Base-by-base conservation (phyloP, 495 filamentous ascomycete genomes). In the Astrocystis sublimbata region DNA sequence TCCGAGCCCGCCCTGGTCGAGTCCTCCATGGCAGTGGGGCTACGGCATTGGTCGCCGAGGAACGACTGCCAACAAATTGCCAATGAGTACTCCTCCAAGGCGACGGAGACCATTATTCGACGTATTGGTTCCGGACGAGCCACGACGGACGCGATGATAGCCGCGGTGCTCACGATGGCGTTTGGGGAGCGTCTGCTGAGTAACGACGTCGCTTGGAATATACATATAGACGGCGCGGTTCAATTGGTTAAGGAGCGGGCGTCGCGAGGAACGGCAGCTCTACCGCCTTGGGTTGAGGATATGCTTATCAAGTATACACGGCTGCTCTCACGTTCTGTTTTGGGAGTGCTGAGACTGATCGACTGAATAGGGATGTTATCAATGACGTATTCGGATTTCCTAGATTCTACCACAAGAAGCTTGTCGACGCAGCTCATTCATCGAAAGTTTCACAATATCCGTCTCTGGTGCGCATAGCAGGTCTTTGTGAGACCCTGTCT, bases 171-270 rank as follows among this genome's bases (percentile, higher is more conserved):
- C 31, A 71, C 61, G 0, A 73, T 73, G 70, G 68, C 64, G 13
- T 54, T 73, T 28, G 68, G 66, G n/a, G 68, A 65, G 30, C 60
- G 63, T 31, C 23, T 71, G 21, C 45, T 41, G 7, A 9, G 58
- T 33, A 58, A 69, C 33, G 43, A 64, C 17, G 6, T 49, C 6
- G 62, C 66, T 17, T 73, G 68, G 70, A 65, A 65, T 1, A 58
- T 73, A 23, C 70, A 73, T 58, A 64, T 71, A 3, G 66, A 71
- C 63, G 70, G 70, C 2, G 46, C 68, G 7, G 64, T 58, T 5
- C 54, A 66, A 19, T 64, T 73, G 23, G 45, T 73, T 2, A 60
- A 33, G 33, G 68, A 71, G 6, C 65, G 70, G 55, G 35, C 61
- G 26, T 42, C 40, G 12, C 54, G 46, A 33, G 49, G 61, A 53